phyloP scores from a whole-genome alignment of 768 basidiomycete genomes.

The Naganishia vaughanmartiniae region DNA sequence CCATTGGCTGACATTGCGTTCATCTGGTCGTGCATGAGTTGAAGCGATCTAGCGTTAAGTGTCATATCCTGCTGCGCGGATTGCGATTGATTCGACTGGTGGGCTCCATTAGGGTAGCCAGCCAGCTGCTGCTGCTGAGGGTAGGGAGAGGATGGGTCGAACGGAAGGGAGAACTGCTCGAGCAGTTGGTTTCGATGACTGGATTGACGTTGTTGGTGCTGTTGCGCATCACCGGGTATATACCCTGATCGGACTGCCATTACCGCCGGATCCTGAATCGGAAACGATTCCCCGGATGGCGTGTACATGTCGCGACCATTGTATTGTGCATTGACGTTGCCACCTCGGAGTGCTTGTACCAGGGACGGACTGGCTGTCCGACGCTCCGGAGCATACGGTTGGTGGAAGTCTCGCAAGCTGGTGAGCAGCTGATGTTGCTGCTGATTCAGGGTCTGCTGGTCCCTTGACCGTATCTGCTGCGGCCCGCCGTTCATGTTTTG shows the following conservation, averaged over 20 bases:
- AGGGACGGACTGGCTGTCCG: conserved; percentile 28
- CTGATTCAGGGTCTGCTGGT: conserved; percentile 25
- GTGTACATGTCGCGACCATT: conserved; percentile 24
- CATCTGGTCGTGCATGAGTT: conserved; percentile 29
- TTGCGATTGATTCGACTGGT: conserved; percentile 28
- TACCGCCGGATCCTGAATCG: conserved; percentile 33
- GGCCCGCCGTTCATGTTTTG: conserved; percentile 23
- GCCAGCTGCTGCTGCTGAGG: conserved; percentile 27
- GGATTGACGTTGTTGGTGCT: conserved; percentile 22
- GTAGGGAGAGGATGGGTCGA: conserved; percentile 29
- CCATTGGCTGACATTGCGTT: conserved; percentile 12
- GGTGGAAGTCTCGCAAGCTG: conserved; percentile 29
- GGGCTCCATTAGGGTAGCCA: conserved; percentile 7
- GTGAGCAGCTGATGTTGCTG: conserved; percentile 25
- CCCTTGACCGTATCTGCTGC: conserved; percentile 8
- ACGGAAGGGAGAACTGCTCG: conserved; percentile 13
- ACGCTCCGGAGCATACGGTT: conserved; percentile 30
- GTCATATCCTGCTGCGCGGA: conserved; percentile 23
- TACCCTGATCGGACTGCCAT: conserved; percentile 24
- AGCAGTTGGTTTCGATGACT: conserved; percentile 15
- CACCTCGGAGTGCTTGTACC: conserved; percentile 24
- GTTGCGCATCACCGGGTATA: conserved; percentile 13
- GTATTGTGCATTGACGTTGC: conserved; percentile 12
- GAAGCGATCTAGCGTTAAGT: conserved; percentile 17
- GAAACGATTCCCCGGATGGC: conserved; percentile 26